Evolutionary conservation across 139 green algal genomes (phyloP).

Genomic region (Volvox africanus): DNA sequence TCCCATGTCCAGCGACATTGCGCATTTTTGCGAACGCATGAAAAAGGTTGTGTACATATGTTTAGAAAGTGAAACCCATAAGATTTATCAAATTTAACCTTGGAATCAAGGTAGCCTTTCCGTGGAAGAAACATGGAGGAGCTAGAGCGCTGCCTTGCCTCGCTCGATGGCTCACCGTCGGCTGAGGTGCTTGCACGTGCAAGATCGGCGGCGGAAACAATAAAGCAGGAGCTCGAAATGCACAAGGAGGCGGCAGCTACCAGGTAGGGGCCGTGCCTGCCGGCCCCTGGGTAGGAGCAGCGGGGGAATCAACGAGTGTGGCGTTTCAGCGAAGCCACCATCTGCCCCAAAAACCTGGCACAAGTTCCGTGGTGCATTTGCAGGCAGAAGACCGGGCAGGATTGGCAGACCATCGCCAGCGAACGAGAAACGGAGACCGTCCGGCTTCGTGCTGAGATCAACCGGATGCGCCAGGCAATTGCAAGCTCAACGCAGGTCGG

Average conservation of each 20-base stretch:
- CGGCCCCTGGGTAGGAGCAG: background rate
- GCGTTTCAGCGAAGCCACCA: background rate
- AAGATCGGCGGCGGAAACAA: background rate
- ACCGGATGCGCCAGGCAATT: constrained; percentile 39
- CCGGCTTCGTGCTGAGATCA: constrained; percentile 49
- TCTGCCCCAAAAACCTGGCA: too few relatives aligned
- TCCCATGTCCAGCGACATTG: too few relatives aligned
- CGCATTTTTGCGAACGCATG: too few relatives aligned
- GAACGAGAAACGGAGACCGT: constrained; percentile 53
- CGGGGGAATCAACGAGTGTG: background rate
- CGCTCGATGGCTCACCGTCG: background rate
- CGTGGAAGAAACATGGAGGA: constrained; percentile 20
- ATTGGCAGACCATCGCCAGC: constrained; percentile 13
- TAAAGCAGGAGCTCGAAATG: constrained; percentile 15
- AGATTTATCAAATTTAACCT: too few relatives aligned
- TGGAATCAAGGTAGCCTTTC: background rate
- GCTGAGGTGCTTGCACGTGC: background rate
- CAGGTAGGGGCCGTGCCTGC: background rate
- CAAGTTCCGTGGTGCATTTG: background rate
- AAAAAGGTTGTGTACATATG: too few relatives aligned
- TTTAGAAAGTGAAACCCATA: too few relatives aligned
- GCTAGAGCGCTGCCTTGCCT: constrained; percentile 5
- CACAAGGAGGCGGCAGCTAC: background rate
- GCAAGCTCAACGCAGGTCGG: constrained; percentile 36
- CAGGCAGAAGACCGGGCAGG: constrained; percentile 40